phyloP scores from a whole-genome alignment of 1,284 basidiomycete species.

The Puccinia triticina region DNA sequence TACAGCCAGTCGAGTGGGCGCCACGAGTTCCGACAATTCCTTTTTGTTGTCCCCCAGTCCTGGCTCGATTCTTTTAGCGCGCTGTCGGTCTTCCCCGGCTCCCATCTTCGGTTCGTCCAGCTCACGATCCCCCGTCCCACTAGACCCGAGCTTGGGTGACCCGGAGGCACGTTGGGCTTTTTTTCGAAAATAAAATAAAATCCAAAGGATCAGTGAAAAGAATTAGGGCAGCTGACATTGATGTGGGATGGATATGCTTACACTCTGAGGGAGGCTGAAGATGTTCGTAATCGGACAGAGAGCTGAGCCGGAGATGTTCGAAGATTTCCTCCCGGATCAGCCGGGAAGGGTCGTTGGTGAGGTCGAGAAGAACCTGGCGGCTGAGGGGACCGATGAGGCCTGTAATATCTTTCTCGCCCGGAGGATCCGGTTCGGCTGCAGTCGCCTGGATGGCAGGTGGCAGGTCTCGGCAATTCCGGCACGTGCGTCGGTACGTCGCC shows the following conservation, averaged over 20 bases:
- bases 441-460: background rate
- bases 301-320: constrained; percentile 7
- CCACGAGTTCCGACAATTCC: background rate
- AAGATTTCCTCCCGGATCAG: constrained; percentile 12
- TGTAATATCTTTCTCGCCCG: background rate
- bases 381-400: background rate
- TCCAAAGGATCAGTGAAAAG: background rate
- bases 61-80: background rate
- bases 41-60: background rate
- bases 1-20: background rate
- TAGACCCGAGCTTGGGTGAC: background rate
- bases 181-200: too few relatives aligned
- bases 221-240: background rate
- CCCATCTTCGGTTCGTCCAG: background rate
- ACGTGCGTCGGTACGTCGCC: constrained; percentile 16
- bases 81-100: background rate
- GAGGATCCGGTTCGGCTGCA: background rate
- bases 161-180: too few relatives aligned
- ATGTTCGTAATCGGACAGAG: background rate
- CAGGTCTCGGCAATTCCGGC: background rate
- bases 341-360: constrained; percentile 20
- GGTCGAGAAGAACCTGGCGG: background rate
- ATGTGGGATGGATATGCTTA: background rate
- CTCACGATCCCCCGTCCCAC: background rate
- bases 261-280: background rate